Percentiles rank a stretch among this genome's conserved stretches.
phyloP scores from a whole-genome alignment of 169 alveolate genomes.

The Plasmodium coatneyi region DNA sequence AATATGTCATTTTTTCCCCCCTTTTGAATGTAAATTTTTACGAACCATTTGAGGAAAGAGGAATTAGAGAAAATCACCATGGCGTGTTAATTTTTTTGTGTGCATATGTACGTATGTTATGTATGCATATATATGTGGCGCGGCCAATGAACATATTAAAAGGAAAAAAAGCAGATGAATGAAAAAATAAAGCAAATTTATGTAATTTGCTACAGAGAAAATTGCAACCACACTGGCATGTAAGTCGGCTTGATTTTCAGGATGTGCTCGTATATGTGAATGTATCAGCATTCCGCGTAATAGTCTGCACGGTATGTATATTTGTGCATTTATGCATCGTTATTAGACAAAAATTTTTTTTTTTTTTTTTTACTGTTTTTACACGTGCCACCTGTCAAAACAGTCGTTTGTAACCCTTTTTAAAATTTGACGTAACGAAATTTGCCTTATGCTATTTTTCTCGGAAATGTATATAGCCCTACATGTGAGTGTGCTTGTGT shows the following conservation, averaged over 20 bases:
- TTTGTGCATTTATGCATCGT: neutral
- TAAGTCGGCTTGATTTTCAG: neutral
- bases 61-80: neutral
- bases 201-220: neutral
- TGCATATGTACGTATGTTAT: neutral
- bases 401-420: slow-evolving; percentile 1
- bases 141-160: neutral
- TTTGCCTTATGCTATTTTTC: neutral
- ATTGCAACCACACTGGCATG: neutral
- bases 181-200: neutral
- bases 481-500: neutral
- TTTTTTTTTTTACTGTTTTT: neutral
- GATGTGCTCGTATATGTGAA: neutral
- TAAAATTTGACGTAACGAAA: neutral
- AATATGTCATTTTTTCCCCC: neutral
- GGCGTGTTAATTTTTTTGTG: slow-evolving; percentile 31
- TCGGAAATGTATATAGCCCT: neutral
- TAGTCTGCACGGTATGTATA: neutral
- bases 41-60: slow-evolving; percentile 1
- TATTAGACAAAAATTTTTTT: neutral
- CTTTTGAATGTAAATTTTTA: slow-evolving; percentile 21
- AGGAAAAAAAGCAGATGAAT: neutral
- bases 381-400: neutral
- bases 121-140: neutral
- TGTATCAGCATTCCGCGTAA: neutral